Conservation (phyloP, 352 stramenopile species). For the Nothophytophthora sp. region DNA sequence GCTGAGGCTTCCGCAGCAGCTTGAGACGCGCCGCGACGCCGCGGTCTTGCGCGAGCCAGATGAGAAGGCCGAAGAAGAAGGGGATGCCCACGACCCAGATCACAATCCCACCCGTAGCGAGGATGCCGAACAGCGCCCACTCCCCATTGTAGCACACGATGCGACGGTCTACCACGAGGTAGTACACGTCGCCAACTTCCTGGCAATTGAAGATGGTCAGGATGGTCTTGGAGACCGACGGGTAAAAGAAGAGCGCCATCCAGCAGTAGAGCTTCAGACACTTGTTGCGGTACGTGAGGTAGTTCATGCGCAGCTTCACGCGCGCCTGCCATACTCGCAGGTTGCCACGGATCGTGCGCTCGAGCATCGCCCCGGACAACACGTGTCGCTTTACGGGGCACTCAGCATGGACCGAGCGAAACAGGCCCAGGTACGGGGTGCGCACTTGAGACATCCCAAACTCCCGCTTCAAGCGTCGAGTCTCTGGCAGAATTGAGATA, state of each 20-base stretch:
- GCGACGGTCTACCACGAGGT: slow-evolving; percentile 67
- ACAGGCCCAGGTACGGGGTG: slow-evolving; percentile 67
- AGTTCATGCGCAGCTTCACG: slow-evolving; percentile 84
- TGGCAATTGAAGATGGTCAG: slow-evolving; percentile 83
- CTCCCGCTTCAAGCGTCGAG: slow-evolving; percentile 55
- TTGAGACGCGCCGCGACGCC: slow-evolving; percentile 50
- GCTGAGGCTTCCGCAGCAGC: slow-evolving; percentile 46
- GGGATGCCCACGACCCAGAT: slow-evolving; percentile 80
- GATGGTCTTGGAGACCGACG: slow-evolving; percentile 78
- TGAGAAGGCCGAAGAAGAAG: slow-evolving; percentile 80
- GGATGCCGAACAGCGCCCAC: slow-evolving; percentile 64
- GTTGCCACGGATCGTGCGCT: slow-evolving; percentile 71
- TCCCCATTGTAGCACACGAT: slow-evolving; percentile 67
- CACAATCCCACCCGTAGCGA: slow-evolving; percentile 52
- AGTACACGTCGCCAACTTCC: slow-evolving; percentile 58
- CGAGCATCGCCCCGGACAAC: slow-evolving; percentile 49
- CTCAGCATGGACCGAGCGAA: slow-evolving; percentile 48
- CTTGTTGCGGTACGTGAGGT: slow-evolving; percentile 80
- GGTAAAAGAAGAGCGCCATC: slow-evolving; percentile 76
- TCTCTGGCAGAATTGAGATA: slow-evolving; percentile 21
- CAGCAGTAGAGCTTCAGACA: slow-evolving; percentile 82
- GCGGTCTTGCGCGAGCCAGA: slow-evolving; percentile 62
- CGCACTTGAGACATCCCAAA: slow-evolving; percentile 76
- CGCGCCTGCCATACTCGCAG: slow-evolving; percentile 76
- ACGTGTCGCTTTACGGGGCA: slow-evolving; percentile 54